Evolutionary conservation across 2,329 filamentous ascomycete species (phyloP).

Genomic region (Apiospora marii): DNA sequence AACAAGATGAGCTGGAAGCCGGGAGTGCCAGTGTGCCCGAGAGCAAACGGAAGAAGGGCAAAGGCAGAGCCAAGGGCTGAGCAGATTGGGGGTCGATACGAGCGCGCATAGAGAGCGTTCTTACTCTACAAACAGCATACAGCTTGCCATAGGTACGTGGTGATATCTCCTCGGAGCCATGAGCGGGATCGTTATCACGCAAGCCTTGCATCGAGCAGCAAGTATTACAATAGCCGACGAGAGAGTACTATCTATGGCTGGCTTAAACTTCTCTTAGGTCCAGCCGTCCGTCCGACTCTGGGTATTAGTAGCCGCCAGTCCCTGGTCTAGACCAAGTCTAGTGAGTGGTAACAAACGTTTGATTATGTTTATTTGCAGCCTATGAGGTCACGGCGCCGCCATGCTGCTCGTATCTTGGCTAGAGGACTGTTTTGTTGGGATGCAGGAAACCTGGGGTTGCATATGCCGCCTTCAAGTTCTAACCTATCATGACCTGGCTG

Average conservation of each 20-base stretch:
- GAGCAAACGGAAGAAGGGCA: constrained; percentile 53
- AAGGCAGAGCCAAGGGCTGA: constrained; percentile 52
- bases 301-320: background rate
- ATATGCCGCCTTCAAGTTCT: background rate
- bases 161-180: background rate
- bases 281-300: background rate
- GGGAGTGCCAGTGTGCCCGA: constrained; percentile 74
- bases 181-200: background rate
- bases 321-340: background rate
- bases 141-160: too few relatives aligned
- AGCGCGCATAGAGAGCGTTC: background rate
- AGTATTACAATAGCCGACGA: background rate
- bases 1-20: constrained; percentile 77
- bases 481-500: background rate
- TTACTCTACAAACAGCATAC: background rate
- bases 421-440: constrained; percentile 1
- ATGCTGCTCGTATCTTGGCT: background rate
- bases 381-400: constrained; percentile 17
- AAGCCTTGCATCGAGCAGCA: background rate
- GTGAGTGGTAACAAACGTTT: constrained; percentile 7
- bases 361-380: background rate
- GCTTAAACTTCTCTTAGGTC: background rate
- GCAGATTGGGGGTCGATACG: background rate
- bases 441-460: background rate
- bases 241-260: background rate